A percentile compares a stretch with the other conserved stretches of the same genome.
phyloP scores from a whole-genome alignment of 176 grass and related monocot species.

The Dendrocalamus sinicus region DNA sequence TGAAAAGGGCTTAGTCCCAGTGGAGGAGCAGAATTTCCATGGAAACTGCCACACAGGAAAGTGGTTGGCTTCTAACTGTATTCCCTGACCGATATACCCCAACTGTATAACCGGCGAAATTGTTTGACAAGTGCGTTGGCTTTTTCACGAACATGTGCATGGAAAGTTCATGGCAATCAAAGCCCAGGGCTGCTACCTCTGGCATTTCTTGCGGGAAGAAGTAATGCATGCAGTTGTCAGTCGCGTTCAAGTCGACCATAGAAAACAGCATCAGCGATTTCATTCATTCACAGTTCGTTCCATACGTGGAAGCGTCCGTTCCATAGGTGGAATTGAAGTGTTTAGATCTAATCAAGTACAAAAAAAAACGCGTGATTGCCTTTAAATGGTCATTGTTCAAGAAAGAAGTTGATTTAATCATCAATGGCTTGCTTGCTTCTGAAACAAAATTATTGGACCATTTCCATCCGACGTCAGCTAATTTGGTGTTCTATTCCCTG shows the following conservation, averaged over 20 bases:
- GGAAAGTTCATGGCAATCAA: background rate
- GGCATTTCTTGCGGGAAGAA: background rate
- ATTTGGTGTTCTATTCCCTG: background rate
- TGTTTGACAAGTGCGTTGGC: background rate
- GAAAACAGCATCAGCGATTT: background rate
- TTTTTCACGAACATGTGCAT: background rate
- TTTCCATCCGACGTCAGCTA: background rate
- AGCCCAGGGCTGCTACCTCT: background rate
- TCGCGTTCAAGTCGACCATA: background rate
- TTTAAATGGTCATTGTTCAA: background rate
- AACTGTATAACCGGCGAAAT: background rate
- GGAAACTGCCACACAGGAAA: background rate
- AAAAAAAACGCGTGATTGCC: background rate
- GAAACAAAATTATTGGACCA: conserved; percentile 15
- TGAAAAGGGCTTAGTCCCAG: background rate
- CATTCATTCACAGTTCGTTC: background rate
- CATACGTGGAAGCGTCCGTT: background rate
- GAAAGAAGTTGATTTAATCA: background rate
- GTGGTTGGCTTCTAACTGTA: background rate
- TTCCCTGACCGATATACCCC: background rate
- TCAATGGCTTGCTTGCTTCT: background rate
- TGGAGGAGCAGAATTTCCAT: background rate
- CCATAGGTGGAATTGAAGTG: background rate
- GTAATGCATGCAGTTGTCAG: background rate
- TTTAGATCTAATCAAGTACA: background rate